Evolutionary conservation across 2,329 filamentous ascomycete genomes (phyloP), one percentile per base, ranked within the genome.

Genomic region (Tolypocladium paradoxum): DNA sequence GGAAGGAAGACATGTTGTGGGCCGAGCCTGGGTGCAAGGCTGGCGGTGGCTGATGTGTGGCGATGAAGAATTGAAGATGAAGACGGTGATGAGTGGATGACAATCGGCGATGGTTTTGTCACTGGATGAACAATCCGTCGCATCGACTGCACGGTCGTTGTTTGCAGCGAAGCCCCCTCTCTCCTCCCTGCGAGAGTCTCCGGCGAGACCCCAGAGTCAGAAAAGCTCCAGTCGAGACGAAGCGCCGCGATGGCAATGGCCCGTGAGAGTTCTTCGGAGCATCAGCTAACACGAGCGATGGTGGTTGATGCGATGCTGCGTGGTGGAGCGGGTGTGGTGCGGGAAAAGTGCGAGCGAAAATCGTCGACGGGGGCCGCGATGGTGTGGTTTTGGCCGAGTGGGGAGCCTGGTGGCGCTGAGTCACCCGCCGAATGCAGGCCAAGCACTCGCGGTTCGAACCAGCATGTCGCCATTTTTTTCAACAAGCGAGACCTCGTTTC

Each of bases 1-100:
- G 62, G 53, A 76, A 71, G 34, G 74, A 75, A 50, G 76, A 76
- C 75, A 78, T 78, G 58, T 50, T 14, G 43, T 11, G 6, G 2
- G 24, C 8, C 24, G 14, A 2, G n/a, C 12, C 11, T 7, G 18
- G 18, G 18, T 14, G 18, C 8, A 33, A 20, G 8, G 5, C 4
- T 6, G 29, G 27, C 16, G 18, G 9, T 2, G 18, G 9, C 4
- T 9, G n/a, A 6, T 6, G 9, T n/a, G 33, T 14, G 18, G 18
- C 7, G 27, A 20, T 47, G 43, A 31, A 18, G 14, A 11, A n/a
- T n/a, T n/a, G n/a, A n/a, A n/a, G 27, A 20, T 47, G 43, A 31
- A 18, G 14, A 11, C 11, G 43, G 12, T 11, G 43, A 27, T 18
- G 16, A 18, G 40, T 6, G 2, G 18, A 20, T 29, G 43, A 20